Evolutionary conservation across 2,329 filamentous ascomycete genomes (phyloP).

Genomic region (Capronia epimyces): DNA sequence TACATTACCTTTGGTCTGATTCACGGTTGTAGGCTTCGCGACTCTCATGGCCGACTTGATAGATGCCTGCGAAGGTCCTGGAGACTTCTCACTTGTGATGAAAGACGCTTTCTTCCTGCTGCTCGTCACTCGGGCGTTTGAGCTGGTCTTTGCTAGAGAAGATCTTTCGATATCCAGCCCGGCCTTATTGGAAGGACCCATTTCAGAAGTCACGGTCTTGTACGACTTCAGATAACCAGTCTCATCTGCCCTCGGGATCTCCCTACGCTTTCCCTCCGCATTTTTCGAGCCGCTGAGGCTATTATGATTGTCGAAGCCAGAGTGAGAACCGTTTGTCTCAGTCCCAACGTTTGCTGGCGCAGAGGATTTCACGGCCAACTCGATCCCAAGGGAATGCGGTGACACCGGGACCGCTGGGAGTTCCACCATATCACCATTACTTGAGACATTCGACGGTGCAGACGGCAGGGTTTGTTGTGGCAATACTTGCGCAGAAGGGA

Average conservation of each 20-base stretch:
- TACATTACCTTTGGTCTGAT: conserved; percentile 1
- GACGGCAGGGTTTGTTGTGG: conserved; percentile 1
- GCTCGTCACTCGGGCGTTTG: conserved; percentile 17
- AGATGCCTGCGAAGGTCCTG: conserved; percentile 11
- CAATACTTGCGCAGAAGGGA: conserved; percentile 16
- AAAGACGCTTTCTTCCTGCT: conserved; percentile 28
- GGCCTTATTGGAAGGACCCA: conserved; percentile 28
- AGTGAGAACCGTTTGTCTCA: not conserved
- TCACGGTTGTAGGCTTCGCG: conserved; percentile 11
- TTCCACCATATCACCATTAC: conserved; percentile 8
- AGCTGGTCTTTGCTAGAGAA: conserved; percentile 2
- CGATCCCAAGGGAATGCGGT: not conserved
- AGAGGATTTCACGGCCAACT: not conserved
- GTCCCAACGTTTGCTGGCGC: not conserved
- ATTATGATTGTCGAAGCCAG: not conserved
- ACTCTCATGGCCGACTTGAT: conserved; percentile 26
- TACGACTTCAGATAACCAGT: not conserved
- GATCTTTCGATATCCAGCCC: not conserved
- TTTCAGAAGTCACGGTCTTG: conserved; percentile 9
- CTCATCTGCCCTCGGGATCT: not conserved
- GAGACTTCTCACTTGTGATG: conserved; percentile 6
- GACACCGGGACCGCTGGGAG: not conserved
- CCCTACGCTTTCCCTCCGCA: not conserved
- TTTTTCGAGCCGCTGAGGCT: not conserved
- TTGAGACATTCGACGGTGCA: conserved; percentile 16